A percentile compares a stretch with the other conserved stretches of the same genome.
Conservation (phyloP, 139 green algal species). For the Nannochloris sp. region DNA sequence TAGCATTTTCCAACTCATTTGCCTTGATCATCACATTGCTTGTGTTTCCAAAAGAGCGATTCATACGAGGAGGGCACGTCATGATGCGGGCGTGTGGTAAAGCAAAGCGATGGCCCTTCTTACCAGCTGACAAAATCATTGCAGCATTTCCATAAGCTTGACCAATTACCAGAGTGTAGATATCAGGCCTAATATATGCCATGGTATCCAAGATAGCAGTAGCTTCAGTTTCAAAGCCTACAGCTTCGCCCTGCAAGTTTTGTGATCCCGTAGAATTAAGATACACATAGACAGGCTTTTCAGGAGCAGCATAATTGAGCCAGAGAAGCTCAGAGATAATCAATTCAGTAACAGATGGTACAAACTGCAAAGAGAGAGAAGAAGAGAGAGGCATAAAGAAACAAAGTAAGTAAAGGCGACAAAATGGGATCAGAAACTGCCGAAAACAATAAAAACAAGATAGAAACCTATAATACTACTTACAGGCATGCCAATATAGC, state of each 20-base stretch:
- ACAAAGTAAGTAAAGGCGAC: neutral
- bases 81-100: slow-evolving; percentile 78
- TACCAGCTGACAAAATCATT: slow-evolving; percentile 84
- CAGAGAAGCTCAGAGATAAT: slow-evolving; percentile 82
- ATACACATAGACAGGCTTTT: slow-evolving; percentile 81
- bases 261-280: slow-evolving; percentile 76
- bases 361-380: slow-evolving; percentile 47
- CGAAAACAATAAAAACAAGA: neutral
- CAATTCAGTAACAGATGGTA: slow-evolving; percentile 82
- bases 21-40: slow-evolving; percentile 79
- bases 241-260: slow-evolving; percentile 31
- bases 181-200: slow-evolving; percentile 61
- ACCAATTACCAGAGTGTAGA: slow-evolving; percentile 61
- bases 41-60: slow-evolving; percentile 47
- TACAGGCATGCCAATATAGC: slow-evolving; percentile 84
- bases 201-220: slow-evolving; percentile 86
- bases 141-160: slow-evolving; percentile 83
- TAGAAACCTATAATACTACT: neutral
- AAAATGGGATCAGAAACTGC: neutral
- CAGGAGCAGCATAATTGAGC: slow-evolving; percentile 65
- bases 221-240: slow-evolving; percentile 85
- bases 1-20: slow-evolving; percentile 75
- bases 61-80: slow-evolving; percentile 40
- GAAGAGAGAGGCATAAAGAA: neutral
- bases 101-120: slow-evolving; percentile 82